Evolutionary conservation across 1,139 yeast genomes (phyloP), one percentile per base, ranked within the genome.

Genomic region (Geotrichum aggregatum): DNA sequence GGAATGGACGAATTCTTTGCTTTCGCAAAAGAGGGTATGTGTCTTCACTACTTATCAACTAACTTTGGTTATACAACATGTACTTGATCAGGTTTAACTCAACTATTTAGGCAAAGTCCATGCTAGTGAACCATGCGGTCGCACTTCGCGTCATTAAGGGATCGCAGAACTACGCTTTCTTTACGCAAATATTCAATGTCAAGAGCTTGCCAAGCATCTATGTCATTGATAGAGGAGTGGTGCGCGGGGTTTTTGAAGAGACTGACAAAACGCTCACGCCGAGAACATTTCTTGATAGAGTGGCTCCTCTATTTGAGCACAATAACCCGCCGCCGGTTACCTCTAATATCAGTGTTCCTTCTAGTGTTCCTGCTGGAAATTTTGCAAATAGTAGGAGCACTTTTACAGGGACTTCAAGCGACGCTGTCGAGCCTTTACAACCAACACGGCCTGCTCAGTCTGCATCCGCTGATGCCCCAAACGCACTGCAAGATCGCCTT

Each of bases 141-240:
- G 71, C 77, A 44, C 66, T 83, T 48, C 71, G 72, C 58, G 64
- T 83, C 36, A 53, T 66, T 1, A 71, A 75, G 43, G 76, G 70
- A n/a, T 68, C 81, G 0, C 62, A 63, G 1, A 83, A 83, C 56
- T 80, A 70, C 58, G 65, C 61, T 0, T 71, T 70, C 58, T 82
- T 84, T 59, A 69, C 73, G 43, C 79, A 77, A 57, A 67, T 80
- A 13, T 80, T 79, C 59, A 76, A 76, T 0, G 70, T 72, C 30
- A 71, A 75, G 34, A 62, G 60, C 1, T 69, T 72, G 2, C 87
- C 83, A 11, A 73, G 79, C 58, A 69, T 77, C 55, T 78, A 71
- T 65, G 70, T 79, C 50, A 72, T 83, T 7, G 67, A 66, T 21
- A 24, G 42, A 8, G 46, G 51, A 11, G 18, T 24, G 7, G 47